phyloP scores from a whole-genome alignment of 345 rosid species.

The Jatropha curcas region DNA sequence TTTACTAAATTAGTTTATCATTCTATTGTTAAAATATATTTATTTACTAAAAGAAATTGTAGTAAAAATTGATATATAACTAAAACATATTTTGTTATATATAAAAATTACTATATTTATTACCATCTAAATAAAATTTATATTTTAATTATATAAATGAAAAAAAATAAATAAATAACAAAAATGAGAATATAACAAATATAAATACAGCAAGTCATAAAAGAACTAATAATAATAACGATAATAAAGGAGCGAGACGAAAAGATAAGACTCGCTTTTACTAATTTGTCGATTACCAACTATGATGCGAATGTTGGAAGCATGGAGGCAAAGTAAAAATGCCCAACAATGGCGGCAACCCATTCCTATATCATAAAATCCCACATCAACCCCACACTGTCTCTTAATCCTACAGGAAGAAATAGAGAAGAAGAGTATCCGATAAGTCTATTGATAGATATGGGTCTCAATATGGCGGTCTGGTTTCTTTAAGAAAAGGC shows the following conservation, averaged over 20 bases:
- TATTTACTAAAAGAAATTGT: no score
- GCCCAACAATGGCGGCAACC: constrained; percentile 65
- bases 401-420: background rate
- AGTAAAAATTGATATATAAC: no score
- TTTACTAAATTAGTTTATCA: no score
- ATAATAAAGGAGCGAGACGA: constrained; percentile 14
- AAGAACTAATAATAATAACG: no score
- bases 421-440: constrained; percentile 10
- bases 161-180: no score
- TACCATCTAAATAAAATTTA: no score
- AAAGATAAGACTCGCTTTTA: constrained; percentile 15
- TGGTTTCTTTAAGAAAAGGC: background rate
- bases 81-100: no score
- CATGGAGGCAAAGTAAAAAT: constrained; percentile 76
- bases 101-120: no score
- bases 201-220: no score
- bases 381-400: constrained; percentile 13
- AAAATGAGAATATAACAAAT: no score
- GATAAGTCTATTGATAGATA: background rate
- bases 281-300: constrained; percentile 45
- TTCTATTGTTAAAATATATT: no score
- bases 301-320: constrained; percentile 78
- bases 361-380: constrained; percentile 33
- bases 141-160: no score
- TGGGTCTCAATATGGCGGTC: background rate